Base-by-base conservation (phyloP, 306 rosid genomes). In the Calophaca sinica region DNA sequence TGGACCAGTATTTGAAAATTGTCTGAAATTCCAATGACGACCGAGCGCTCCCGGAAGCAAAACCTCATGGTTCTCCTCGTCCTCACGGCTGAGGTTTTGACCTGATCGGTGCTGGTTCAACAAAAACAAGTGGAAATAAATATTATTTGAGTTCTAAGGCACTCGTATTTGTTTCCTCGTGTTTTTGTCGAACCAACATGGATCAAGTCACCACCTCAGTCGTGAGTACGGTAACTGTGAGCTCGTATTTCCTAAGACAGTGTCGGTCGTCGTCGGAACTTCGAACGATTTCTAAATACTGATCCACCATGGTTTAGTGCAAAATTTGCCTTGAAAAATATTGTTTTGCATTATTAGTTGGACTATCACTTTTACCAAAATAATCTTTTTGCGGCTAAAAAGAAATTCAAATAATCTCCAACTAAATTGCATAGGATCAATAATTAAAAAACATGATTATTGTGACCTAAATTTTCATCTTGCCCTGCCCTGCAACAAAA, bases 401-500 rank as follows among this genome's bases (percentile, higher is more conserved):
- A 8, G 7, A 64, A 63, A 51, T 4, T 20, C 54, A 62, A 6
- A 52, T 36, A 26, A 54, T 11, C 10, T 14, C 20, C 29, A 55
- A 51, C 33, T 8, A 36, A 49, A 7, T 38, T 66, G 26, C 29
- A 57, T 57, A 2, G 70, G 48, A 68, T 39, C 11, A 70, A 50
- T 7, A 70, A 62, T 20, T 15, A 33, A 33, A 42, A 51, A 54
- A 42, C 53, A 44, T 62, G 72, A 79, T 45, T 13, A 70, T 70
- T 52, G 7, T 70, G 51, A 60, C 38, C 8, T 11, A 29, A 35
- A 57, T 45, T 14, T 46, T 36, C 69, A 64, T 39, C 42, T 59
- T n/a, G 57, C 64, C 36, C 13, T n/a, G 57, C 64, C 36, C 13
- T 48, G 8, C 46, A 77, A 8, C 39, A 61, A 50, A 72, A 61